These are phyloP conservation scores for Candida sonorensis DNA, from an alignment of 805 yeast species.

Conservation along the genomic window DNA sequence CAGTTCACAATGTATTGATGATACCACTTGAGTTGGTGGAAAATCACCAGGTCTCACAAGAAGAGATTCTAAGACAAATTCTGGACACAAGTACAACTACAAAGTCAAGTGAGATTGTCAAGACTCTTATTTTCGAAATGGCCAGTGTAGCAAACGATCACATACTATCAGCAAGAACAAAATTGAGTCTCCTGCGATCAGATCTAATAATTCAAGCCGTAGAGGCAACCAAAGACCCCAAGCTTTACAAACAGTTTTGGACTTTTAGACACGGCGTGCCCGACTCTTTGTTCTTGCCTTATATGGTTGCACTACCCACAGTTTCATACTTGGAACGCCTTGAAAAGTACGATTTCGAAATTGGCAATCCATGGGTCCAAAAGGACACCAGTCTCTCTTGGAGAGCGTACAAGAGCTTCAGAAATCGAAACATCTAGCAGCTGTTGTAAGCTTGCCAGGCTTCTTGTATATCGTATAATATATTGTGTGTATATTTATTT, in stretches of 20 bases:
- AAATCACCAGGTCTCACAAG: constrained; percentile 52
- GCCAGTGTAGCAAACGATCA: constrained; percentile 80
- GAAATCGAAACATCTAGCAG: constrained; percentile 7
- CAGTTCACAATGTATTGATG: constrained; percentile 40
- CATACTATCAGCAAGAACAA: constrained; percentile 57
- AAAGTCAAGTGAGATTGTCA: constrained; percentile 29
- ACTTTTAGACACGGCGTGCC: constrained; percentile 44
- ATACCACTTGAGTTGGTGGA: constrained; percentile 61
- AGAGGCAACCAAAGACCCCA: constrained; percentile 9
- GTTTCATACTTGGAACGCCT: constrained; percentile 52
- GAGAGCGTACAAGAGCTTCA: constrained; percentile 45
- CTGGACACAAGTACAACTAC: constrained; percentile 32
- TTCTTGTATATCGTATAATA: too few relatives aligned
- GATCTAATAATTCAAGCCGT: constrained; percentile 33
- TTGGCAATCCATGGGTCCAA: constrained; percentile 37
- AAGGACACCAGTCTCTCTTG: constrained; percentile 65
- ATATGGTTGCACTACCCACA: constrained; percentile 62
- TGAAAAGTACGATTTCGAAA: constrained; percentile 59
- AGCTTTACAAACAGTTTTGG: constrained; percentile 11
- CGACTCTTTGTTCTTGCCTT: constrained; percentile 61
- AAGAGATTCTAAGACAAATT: constrained; percentile 42
- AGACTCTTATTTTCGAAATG: constrained; percentile 58
- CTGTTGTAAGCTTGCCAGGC: too few relatives aligned
- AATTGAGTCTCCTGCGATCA: constrained; percentile 33
- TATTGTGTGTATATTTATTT: too few relatives aligned